phyloP scores from a whole-genome alignment of 371 early-diverging fungal species.

The Rhizopus sp. region DNA sequence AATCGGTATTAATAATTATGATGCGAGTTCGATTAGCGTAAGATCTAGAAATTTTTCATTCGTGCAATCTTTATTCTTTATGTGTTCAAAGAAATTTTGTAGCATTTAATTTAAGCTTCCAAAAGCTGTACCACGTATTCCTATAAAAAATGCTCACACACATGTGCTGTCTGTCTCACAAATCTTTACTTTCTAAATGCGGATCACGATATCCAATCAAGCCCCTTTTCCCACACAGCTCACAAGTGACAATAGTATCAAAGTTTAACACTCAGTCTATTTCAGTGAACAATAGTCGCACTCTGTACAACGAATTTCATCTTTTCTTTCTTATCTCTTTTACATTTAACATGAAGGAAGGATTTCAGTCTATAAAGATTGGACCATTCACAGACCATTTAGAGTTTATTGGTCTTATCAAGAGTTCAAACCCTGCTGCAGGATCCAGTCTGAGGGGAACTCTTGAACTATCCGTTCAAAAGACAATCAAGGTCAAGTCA shows the following conservation, averaged over 20 bases:
- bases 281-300: not conserved
- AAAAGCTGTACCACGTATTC: not conserved
- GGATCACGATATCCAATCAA: not conserved
- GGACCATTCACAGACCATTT: conserved; percentile 27
- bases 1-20: too few species aligned
- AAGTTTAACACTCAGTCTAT: conserved; percentile 1
- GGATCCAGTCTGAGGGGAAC: conserved; percentile 30
- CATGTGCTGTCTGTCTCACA: not conserved
- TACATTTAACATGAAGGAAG: conserved; percentile 26
- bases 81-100: too few species aligned
- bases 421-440: conserved; percentile 17
- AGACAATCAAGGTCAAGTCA: conserved; percentile 34
- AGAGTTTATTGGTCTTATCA: conserved; percentile 31
- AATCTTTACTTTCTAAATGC: too few species aligned
- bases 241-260: too few species aligned
- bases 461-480: conserved; percentile 19
- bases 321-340: conserved; percentile 2
- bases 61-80: too few species aligned
- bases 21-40: not conserved
- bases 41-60: not conserved
- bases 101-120: too few species aligned
- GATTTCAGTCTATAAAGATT: conserved; percentile 28
- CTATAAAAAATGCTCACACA: not conserved
- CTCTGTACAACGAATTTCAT: conserved; percentile 3
- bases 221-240: not conserved